Evolutionary conservation across 2,329 filamentous ascomycete species (phyloP), one percentile per base, ranked within the genome.

Genomic region (Sclerotinia spermophila): DNA sequence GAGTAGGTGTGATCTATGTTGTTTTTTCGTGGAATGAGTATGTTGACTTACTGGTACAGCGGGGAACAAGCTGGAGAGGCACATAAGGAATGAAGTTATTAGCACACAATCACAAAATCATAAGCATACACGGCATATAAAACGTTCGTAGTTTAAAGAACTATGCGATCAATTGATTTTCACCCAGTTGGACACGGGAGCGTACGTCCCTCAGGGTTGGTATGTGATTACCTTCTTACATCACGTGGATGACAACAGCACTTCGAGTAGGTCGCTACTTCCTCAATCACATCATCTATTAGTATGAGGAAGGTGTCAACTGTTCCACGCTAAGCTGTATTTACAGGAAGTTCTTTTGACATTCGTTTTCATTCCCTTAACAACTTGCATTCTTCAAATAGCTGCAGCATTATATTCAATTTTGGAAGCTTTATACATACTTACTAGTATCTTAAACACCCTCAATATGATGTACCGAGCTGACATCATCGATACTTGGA

Each of bases 91-190:
- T 24, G 24, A 15, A 13, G 15, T 11, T 27, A 51, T 4, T 51
- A n/a, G 11, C 11, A 15, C 11, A 0, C 5, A n/a, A 6, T 2
- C 2, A 51, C 5, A 51, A 51, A 5, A 7, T 27, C 0, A 27
- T 51, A 3, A 24, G 45, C 24, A 48, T 15, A 48, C 45, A 51
- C 24, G 24, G 45, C 11, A 11, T 15, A 51, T 13, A 0, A n/a
- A 13, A 5, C n/a, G 10, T n/a, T n/a, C 24, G 24, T n/a, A n/a
- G n/a, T n/a, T n/a, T n/a, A n/a, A n/a, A n/a, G n/a, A n/a, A n/a
- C n/a, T n/a, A n/a, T n/a, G n/a, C 24, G 5, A 51, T 51, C 10
- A 5, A 5, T n/a, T 15, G 13, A 2, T 6, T 7, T 17, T 51
- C 2, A 7, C 48, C 4, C 4, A n/a, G 27, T n/a, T 51, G 24